phyloP scores from a whole-genome alignment of 2,329 filamentous ascomycete species.

The Botrytis cinerea region DNA sequence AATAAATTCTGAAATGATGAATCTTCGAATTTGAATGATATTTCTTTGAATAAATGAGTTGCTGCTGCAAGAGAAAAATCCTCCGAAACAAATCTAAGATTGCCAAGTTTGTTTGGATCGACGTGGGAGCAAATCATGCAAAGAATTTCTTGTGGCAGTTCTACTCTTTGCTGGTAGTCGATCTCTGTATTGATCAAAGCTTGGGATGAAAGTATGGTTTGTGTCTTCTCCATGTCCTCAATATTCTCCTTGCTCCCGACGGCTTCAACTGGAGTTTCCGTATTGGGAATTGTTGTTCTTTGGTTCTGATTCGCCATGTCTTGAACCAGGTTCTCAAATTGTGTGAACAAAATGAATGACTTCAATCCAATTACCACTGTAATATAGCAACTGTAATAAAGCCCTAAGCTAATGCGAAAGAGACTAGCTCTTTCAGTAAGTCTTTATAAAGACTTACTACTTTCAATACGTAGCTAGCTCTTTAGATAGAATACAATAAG shows the following conservation, averaged over 20 bases:
- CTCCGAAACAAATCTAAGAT: background rate
- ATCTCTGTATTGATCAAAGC: background rate
- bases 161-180: background rate
- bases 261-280: background rate
- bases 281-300: background rate
- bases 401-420: no score
- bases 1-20: background rate
- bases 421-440: no score
- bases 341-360: no score
- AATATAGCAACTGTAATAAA: no score
- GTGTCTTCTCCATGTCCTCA: no score
- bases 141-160: constrained; percentile 3
- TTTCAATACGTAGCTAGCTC: no score
- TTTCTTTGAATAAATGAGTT: background rate
- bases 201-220: background rate
- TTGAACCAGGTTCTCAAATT: background rate
- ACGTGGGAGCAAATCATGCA: background rate
- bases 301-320: background rate
- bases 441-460: no score
- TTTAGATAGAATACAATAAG: no score
- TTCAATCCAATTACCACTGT: no score
- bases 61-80: background rate
- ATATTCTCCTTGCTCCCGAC: background rate
- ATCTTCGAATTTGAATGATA: background rate
- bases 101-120: background rate